Evolutionary conservation across 2,329 filamentous ascomycete species (phyloP).

Genomic region (Escovopsis sp.): DNA sequence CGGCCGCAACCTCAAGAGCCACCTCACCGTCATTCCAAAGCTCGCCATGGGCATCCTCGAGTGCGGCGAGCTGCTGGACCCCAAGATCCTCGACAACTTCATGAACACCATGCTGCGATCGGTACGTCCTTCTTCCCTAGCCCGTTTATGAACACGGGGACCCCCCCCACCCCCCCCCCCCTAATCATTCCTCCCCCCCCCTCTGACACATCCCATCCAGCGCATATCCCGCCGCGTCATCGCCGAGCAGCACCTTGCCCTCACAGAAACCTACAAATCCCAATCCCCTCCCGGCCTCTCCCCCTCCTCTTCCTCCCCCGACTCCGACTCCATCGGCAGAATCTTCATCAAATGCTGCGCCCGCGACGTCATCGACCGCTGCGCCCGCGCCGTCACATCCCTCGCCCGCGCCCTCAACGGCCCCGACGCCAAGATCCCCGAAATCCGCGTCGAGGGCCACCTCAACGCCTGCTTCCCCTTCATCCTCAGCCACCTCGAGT

Average conservation of each 20-base stretch:
- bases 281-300: slow-evolving; percentile 55
- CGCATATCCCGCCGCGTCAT: slow-evolving; percentile 92
- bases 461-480: slow-evolving; percentile 87
- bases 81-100: slow-evolving; percentile 74
- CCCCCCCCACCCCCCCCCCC: no score
- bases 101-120: slow-evolving; percentile 90
- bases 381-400: slow-evolving; percentile 58
- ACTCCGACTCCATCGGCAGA: slow-evolving; percentile 81
- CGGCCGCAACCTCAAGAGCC: slow-evolving; percentile 64
- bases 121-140: no score
- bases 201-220: slow-evolving; percentile 24
- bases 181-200: not conserved
- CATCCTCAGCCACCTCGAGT: slow-evolving; percentile 89
- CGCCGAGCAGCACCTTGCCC: slow-evolving; percentile 87
- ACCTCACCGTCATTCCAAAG: slow-evolving; percentile 85
- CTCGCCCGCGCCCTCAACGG: slow-evolving; percentile 65
- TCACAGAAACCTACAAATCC: slow-evolving; percentile 87
- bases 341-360: slow-evolving; percentile 90
- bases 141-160: no score
- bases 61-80: slow-evolving; percentile 66
- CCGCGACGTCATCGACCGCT: slow-evolving; percentile 73
- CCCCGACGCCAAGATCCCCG: slow-evolving; percentile 53
- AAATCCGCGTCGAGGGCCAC: slow-evolving; percentile 73
- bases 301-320: slow-evolving; percentile 51
- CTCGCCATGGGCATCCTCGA: slow-evolving; percentile 89